A percentile compares a stretch with the other conserved stretches of the same genome.
Conservation (phyloP, 805 yeast genomes). For the Yamadazyma phyllophila region DNA sequence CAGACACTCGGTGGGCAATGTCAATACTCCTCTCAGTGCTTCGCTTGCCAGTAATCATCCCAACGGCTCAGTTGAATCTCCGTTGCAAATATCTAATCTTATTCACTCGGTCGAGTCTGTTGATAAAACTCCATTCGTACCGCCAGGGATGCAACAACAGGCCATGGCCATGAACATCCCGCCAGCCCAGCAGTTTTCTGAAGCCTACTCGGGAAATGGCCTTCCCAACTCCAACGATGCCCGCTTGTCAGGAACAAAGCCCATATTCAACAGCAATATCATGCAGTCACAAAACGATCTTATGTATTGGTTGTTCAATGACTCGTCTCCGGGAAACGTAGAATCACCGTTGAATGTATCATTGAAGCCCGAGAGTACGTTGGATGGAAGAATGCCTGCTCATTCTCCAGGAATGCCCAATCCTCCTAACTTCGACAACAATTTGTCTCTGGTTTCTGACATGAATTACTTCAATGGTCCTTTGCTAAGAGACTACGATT, state of each 20-base stretch:
- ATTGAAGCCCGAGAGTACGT: not conserved
- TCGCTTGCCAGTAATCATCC: not conserved
- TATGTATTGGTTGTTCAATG: constrained; percentile 40
- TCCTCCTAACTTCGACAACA: not conserved
- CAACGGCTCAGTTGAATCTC: constrained; percentile 5
- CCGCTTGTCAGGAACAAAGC: not conserved
- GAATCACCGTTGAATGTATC: constrained; percentile 4
- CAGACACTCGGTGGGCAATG: not conserved
- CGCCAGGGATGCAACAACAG: not conserved
- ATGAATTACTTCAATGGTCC: not conserved
- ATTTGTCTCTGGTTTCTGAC: not conserved
- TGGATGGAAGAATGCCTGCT: not conserved
- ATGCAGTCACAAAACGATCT: constrained; percentile 37
- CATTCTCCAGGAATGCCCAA: not conserved
- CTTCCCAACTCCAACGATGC: not conserved
- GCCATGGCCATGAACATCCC: not conserved
- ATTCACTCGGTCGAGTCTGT: constrained; percentile 14
- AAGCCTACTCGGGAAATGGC: not conserved
- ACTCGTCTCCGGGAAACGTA: constrained; percentile 18
- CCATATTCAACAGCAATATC: not conserved
- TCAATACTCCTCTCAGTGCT: not conserved
- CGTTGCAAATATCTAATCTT: constrained; percentile 20
- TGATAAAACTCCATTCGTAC: not conserved
- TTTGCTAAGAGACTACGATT: constrained; percentile 17
- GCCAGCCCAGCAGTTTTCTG: not conserved